Evolutionary conservation across 345 rosid genomes (phyloP).

Genomic region (Turritis glabra): DNA sequence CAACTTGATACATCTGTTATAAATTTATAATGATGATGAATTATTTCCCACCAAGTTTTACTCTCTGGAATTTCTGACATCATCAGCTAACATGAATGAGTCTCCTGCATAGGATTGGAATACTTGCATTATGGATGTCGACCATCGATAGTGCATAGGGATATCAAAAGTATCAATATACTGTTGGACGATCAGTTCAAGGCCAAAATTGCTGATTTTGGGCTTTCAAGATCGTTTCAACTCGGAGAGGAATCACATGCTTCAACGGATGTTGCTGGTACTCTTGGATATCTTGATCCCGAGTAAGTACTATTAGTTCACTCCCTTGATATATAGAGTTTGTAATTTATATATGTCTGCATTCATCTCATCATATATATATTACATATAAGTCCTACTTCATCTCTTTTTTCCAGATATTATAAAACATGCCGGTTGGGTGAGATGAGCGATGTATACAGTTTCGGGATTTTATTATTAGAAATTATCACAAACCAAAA

Average conservation of each 20-base stretch:
- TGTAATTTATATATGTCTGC: background rate
- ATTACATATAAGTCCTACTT: background rate
- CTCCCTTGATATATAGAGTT: background rate
- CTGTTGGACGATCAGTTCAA: constrained; percentile 41
- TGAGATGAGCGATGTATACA: constrained; percentile 51
- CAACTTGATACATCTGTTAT: too few relatives aligned
- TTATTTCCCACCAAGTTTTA: background rate
- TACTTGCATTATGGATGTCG: constrained; percentile 23
- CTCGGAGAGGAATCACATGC: constrained; percentile 6
- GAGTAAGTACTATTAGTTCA: constrained; percentile 30
- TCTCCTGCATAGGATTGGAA: constrained; percentile 16
- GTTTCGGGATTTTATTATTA: constrained; percentile 49
- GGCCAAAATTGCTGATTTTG: constrained; percentile 44
- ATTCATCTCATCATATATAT: background rate
- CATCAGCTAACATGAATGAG: background rate
- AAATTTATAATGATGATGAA: too few relatives aligned
- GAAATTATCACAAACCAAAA: constrained; percentile 49
- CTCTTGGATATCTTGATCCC: constrained; percentile 37
- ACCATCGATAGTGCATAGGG: constrained; percentile 27
- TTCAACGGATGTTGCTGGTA: constrained; percentile 31
- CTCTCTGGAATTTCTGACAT: background rate
- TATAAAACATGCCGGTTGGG: constrained; percentile 33
- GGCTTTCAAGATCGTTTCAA: constrained; percentile 31
- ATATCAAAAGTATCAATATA: constrained; percentile 16
- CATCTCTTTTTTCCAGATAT: constrained; percentile 13